Base-by-base conservation (phyloP, 2,329 filamentous ascomycete genomes). In the Ascomycota sp. region DNA sequence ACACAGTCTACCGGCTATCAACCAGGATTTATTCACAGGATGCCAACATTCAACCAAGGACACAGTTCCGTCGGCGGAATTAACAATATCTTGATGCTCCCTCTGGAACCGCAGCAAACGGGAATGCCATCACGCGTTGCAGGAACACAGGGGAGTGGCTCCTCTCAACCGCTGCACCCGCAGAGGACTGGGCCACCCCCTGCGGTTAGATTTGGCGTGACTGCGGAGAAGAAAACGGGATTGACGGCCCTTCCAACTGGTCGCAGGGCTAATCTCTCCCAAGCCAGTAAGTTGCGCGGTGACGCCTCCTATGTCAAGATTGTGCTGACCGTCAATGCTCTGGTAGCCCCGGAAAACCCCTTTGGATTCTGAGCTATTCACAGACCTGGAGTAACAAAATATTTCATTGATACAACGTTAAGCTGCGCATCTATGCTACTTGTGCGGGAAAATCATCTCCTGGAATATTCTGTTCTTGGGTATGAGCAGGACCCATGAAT, bases 201-300 rank as follows among this genome's bases (percentile, higher is more conserved):
- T 27, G 72, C 82, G 17, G 75, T 98, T 12, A 70, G 82, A 35
- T 98, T 98, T 49, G 89, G 89, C 24, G 74, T 92, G 23, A 64
- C 69, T 33, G 59, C 63, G 20, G 69, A 73, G 29, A 59, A 71
- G 20, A 82, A 83, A n/a, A n/a, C n/a, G 54, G 89, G 79, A 51
- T 56, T 95, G 42, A 64, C 69, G 35, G 73, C 85, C 20, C 89
- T 95, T 57, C 67, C 82, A 20, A 98, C 89, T 6, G 89, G 89
- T 38, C 64, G 78, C 43, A 73, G 79, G 59, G 89, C 89, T 33
- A 94, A 95, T 51, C 64, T 98, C 40, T 66, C 79, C 30, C 80
- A 91, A 70, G 89, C 89, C 46, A 98, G 86, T 95, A 75, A 77
- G n/a, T n/a, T n/a, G n/a, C n/a, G n/a, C n/a, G n/a, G 86, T 85